Percentiles rank a stretch among this genome's conserved stretches.
phyloP scores from a whole-genome alignment of 805 yeast genomes.

The Monosporozyma unispora region DNA sequence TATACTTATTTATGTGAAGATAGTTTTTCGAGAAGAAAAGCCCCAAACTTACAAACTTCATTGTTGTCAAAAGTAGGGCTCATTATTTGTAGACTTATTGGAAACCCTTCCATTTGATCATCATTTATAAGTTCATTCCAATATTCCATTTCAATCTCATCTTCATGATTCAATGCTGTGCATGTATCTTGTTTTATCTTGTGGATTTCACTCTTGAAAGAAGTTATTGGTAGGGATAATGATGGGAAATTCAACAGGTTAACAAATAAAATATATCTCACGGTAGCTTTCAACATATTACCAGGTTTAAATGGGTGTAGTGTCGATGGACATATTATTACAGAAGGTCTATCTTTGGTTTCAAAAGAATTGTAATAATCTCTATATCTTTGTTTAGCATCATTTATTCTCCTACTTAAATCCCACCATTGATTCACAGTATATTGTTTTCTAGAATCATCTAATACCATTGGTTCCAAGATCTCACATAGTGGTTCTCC shows the following conservation, averaged over 20 bases:
- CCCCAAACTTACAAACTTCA: conserved; percentile 12
- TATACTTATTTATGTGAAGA: not conserved
- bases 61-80: conserved; percentile 13
- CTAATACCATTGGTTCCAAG: conserved; percentile 8
- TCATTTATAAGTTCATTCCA: conserved; percentile 10
- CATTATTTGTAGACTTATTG: conserved; percentile 11
- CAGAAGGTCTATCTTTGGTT: conserved; percentile 7
- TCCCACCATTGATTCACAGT: conserved; percentile 15
- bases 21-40: not conserved
- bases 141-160: conserved; percentile 7
- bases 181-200: conserved; percentile 6
- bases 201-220: conserved; percentile 2
- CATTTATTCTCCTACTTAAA: conserved; percentile 8
- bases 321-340: conserved; percentile 10
- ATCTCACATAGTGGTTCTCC: conserved; percentile 14
- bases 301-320: conserved; percentile 11
- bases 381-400: conserved; percentile 9
- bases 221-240: conserved; percentile 9
- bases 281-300: conserved; percentile 12
- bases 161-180: conserved; percentile 8
- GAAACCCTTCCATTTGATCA: conserved; percentile 8
- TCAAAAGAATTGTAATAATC: conserved; percentile 9
- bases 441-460: conserved; percentile 2
- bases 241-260: conserved; percentile 13
- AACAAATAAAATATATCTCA: conserved; percentile 11